Evolutionary conservation across 345 rosid genomes (phyloP).

Genomic region (Gossypium turneri): DNA sequence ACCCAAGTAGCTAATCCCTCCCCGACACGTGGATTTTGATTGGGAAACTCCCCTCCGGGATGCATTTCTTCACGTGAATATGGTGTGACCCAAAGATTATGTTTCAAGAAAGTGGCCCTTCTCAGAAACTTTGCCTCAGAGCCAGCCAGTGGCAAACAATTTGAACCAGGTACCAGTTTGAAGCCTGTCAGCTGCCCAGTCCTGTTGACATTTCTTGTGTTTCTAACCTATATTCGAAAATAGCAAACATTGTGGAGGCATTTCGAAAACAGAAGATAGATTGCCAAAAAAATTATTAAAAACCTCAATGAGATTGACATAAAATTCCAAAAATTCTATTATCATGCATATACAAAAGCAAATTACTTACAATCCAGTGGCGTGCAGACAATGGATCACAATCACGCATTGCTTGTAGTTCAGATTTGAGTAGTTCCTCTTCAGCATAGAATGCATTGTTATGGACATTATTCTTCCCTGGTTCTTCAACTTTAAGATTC

Average conservation of each 20-base stretch:
- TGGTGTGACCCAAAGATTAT: slow-evolving; percentile 71
- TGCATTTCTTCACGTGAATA: slow-evolving; percentile 52
- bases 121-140: slow-evolving; percentile 61
- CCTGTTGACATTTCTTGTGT: slow-evolving; percentile 69
- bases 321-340: not conserved
- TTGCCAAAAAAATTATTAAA: not conserved
- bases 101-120: slow-evolving; percentile 69
- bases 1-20: slow-evolving; percentile 81
- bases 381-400: slow-evolving; percentile 65
- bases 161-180: slow-evolving; percentile 68
- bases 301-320: not conserved
- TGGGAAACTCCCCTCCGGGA: slow-evolving; percentile 80
- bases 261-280: slow-evolving; percentile 3
- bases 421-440: slow-evolving; percentile 55
- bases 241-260: not conserved
- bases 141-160: slow-evolving; percentile 71
- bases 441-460: slow-evolving; percentile 75
- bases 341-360: not conserved
- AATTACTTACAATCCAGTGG: slow-evolving; percentile 69
- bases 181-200: slow-evolving; percentile 70
- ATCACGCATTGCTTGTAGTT: slow-evolving; percentile 62
- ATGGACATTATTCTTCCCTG: slow-evolving; percentile 62
- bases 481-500: slow-evolving; percentile 65
- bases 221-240: slow-evolving; percentile 42
- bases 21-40: slow-evolving; percentile 69